Conservation (phyloP, 208 protist species). For the Balamuthia mandrillaris region DNA sequence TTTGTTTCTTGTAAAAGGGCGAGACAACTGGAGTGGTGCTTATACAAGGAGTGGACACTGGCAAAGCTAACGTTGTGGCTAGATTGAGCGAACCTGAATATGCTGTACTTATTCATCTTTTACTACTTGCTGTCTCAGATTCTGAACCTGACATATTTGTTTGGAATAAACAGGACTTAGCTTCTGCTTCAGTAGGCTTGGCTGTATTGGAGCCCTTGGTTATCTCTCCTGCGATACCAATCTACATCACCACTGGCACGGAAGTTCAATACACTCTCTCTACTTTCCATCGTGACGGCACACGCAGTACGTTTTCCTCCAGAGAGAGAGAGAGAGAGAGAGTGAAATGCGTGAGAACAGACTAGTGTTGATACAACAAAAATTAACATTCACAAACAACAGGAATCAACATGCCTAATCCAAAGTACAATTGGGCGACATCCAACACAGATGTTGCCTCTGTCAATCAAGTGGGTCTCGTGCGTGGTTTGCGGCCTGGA, state of each 20-base stretch:
- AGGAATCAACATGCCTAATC: slow-evolving; percentile 27
- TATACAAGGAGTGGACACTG: slow-evolving; percentile 23
- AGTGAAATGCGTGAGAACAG: too few species aligned
- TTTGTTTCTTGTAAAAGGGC: neutral
- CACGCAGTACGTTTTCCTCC: too few species aligned
- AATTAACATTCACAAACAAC: too few species aligned
- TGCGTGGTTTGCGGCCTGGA: neutral
- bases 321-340: too few species aligned
- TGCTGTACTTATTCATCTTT: neutral
- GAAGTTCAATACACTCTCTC: neutral
- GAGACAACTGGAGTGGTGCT: neutral
- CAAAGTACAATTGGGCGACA: slow-evolving; percentile 23
- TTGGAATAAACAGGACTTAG: neutral
- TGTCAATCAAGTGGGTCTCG: neutral
- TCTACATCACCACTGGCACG: slow-evolving; percentile 11
- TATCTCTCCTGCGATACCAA: neutral
- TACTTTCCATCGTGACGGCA: slow-evolving; percentile 6
- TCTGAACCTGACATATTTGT: neutral
- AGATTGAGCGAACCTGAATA: slow-evolving; percentile 12
- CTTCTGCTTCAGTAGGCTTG: neutral
- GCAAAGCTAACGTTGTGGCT: slow-evolving; percentile 26
- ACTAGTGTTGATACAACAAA: too few species aligned
- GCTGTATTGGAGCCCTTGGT: slow-evolving; percentile 31
- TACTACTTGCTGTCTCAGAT: neutral
- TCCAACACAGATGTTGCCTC: neutral